Base-by-base conservation (phyloP, 108 stramenopile genomes). In the Cyclotella atomus region DNA sequence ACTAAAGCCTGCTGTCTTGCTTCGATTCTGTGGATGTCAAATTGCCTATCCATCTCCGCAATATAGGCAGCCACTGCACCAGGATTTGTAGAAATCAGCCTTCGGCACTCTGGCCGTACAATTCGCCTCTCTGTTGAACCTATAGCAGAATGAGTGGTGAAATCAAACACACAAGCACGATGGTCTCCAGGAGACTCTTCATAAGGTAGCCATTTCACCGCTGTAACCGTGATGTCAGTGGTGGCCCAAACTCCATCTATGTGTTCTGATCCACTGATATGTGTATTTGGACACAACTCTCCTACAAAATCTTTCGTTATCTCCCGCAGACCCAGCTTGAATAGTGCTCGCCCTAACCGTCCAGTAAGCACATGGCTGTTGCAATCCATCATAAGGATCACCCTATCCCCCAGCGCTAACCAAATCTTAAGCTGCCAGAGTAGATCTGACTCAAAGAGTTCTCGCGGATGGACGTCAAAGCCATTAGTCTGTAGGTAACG, bases 221-320 rank as follows among this genome's bases (percentile, higher is more conserved):
- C n/a, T 36, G 59, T 36, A 17, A 60, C 23, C 14, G 9, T 20
- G 36, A 60, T 60, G 7, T 60, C 59, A 17, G 59, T 9, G 2
- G 59, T 60, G 2, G 59, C 59, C 59, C 59, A 60, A 4, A 60
- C 35, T 36, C 59, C 59, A 20, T 60, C 35, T 15, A 60, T 38
- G 17, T 12, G 59, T 7, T 36, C 23, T 2, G 59, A 60, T n/a
- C 59, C 59, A 34, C 35, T 38, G 4, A 2, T 2, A 34, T 38
- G 59, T 19, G 59, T 60, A 4, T 60, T 60, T 2, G 59, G 59
- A 38, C 35, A 38, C 3, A 38, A n/a, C 1, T 3, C 6, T 12
- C 25, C 34, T 17, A 60, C 1, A 27, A n/a, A n/a, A 15, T 60
- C 59, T 21, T 60, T 34, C 20, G 59, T 60, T 9, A 55, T 55